Base-by-base conservation (phyloP, 2,329 filamentous ascomycete species). In the Macrophomina pseudophaseolina region DNA sequence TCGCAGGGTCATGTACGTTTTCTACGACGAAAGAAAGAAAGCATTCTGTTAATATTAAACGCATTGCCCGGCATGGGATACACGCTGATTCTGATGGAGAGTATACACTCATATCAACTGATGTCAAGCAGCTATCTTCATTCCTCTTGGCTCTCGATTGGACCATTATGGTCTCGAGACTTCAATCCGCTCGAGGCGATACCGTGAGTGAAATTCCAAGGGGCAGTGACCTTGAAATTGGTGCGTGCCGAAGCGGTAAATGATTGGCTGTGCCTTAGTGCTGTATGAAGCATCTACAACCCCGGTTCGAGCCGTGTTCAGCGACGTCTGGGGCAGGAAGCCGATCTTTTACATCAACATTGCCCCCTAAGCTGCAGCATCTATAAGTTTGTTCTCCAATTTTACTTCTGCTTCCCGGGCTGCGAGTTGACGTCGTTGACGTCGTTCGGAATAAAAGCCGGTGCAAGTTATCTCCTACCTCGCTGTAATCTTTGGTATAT, bases 231-330 rank as follows among this genome's bases (percentile, higher is more conserved):
- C 32, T 23, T 16, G 8, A 38, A 3, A 38, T 38, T 38, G 11
- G 11, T 38, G 7, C 35, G 11, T 8, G 1, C 35, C 35, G 11
- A 38, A 38, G 11, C 11, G 11, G 7, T 38, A 56, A 35, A 94
- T 91, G 92, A 90, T 94, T 68, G 91, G 91, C 0, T 88, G 86
- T 33, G 87, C 91, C 94, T 90, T 75, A 81, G 35, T 93, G 4
- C 85, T 94, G 11, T 89, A 88, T 14, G 88, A 87, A 72, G 88
- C 90, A 0, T 88, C 90, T 0, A 84, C 84, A 2, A 87, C 86
- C 0, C 90, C 90, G 0, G 85, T 90, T 16, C 93, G 91, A 91
- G 90, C 88, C 5, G 86, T 85, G 65, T 70, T 85, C 1, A 83
- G 80, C 5, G 77, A 79, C 67, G 69, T 80, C 2, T 80, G 79